Evolutionary conservation across 2,329 filamentous ascomycete species (phyloP).

Genomic region (Apiospora marii): DNA sequence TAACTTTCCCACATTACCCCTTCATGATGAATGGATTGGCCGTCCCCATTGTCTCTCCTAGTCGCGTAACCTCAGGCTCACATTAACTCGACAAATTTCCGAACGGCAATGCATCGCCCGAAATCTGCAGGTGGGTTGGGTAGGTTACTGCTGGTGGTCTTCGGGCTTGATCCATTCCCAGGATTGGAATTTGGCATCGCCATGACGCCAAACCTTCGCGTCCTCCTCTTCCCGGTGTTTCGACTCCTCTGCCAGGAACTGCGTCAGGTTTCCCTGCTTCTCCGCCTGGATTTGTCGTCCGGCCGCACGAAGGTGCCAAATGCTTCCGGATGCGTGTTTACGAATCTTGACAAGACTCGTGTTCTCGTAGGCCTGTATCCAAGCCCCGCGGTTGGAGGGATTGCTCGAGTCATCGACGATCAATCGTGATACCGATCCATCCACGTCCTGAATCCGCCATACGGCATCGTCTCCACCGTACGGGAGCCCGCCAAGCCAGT

Average conservation of each 20-base stretch:
- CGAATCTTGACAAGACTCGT: neutral
- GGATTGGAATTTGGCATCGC: neutral
- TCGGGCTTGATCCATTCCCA: slow-evolving; percentile 17
- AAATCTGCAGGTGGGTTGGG: neutral
- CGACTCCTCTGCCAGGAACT: neutral
- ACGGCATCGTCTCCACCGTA: slow-evolving; percentile 4
- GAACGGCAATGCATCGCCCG: neutral
- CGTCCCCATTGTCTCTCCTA: neutral
- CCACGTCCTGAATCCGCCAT: neutral
- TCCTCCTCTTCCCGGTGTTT: slow-evolving; percentile 6
- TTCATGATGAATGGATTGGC: neutral
- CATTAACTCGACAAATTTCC: neutral
- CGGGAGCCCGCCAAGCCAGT: slow-evolving; percentile 10
- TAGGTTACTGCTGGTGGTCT: neutral
- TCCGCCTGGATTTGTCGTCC: neutral
- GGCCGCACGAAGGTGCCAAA: slow-evolving; percentile 9
- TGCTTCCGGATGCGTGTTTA: neutral
- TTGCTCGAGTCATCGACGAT: neutral
- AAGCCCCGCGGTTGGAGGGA: neutral
- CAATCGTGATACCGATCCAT: neutral
- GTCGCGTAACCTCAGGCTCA: neutral
- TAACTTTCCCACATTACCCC: neutral
- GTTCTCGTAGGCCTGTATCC: neutral
- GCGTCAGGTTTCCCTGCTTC: neutral
- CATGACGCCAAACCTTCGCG: neutral